phyloP scores from a whole-genome alignment of 306 rosid genomes.

The Inga leiocalycina region DNA sequence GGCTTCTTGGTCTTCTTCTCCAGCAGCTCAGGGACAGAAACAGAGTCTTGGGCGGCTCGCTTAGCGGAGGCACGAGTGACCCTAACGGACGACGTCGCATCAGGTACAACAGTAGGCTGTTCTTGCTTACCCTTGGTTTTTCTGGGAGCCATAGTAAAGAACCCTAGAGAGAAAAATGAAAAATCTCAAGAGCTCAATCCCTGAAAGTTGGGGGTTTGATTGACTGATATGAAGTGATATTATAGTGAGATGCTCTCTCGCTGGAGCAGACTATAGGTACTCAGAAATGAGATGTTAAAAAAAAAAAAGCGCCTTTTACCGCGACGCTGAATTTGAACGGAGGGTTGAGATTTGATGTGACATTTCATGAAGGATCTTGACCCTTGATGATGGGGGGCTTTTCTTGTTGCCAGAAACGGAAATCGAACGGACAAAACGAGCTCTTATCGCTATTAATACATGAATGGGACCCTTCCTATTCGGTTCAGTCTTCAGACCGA shows the following conservation, averaged over 20 bases:
- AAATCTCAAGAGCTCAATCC: not conserved
- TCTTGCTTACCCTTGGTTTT: not conserved
- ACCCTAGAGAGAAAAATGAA: not conserved
- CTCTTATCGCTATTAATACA: not conserved
- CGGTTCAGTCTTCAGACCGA: not conserved
- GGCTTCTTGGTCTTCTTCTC: constrained; percentile 18
- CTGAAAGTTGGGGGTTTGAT: not conserved
- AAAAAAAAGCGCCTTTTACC: constrained; percentile 22
- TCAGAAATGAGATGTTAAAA: not conserved
- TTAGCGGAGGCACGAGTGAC: constrained; percentile 33
- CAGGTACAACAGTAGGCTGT: too few relatives aligned
- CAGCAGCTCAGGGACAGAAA: not conserved
- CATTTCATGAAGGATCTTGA: not conserved
- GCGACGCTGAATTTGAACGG: constrained; percentile 24
- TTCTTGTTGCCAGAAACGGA: not conserved
- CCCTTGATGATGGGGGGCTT: not conserved
- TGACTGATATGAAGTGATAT: not conserved
- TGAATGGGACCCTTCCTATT: not conserved
- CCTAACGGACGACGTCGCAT: not conserved
- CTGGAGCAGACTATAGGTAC: not conserved
- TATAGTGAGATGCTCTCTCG: not conserved
- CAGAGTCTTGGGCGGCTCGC: not conserved
- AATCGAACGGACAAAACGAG: not conserved
- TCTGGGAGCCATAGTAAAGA: not conserved
- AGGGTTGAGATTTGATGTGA: constrained; percentile 1